Base-by-base conservation (phyloP, 805 yeast genomes). In the Priceomyces carsonii region DNA sequence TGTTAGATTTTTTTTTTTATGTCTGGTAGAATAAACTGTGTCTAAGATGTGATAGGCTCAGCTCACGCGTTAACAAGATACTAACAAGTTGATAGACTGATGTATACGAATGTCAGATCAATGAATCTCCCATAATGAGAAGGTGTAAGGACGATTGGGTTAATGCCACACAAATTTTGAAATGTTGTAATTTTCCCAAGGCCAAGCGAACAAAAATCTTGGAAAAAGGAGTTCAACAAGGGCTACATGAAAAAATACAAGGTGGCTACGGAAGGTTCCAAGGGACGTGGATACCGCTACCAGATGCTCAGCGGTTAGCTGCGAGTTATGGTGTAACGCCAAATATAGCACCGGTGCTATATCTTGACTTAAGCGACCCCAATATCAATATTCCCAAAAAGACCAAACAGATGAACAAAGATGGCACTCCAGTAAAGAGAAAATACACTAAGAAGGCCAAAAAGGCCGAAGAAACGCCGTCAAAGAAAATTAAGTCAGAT, bases 181-280 rank as follows among this genome's bases (percentile, higher is more conserved):
- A 91, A 59, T 90, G 91, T 27, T 96, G 97, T 30, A 82, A 85
- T 55, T 89, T 89, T 58, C 95, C 96, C 42, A 90, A 90, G 61
- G 96, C 97, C 1, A 88, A 85, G 58, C 69, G 98, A 47, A 90
- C 97, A 13, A 82, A 95, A 50, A 88, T 90, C 43, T 72, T 90
- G 48, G 98, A 90, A 57, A 80, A 84, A 51, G 96, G 90, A 44
- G 95, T 91, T n/a, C 96, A 91, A 54, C 76, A 75, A 26, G 95
- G 95, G 4, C 63, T 71, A 13, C 97, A 90, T 57, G 96, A 90
- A 52, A 91, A 91, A 58, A 88, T 90, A 15, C 98, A 90, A 60
- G 98, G 98, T 43, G 98, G 98, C 2, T 90, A 89, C 57, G 98
- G 98, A 35, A 82, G 90, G 54, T 91, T 89, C 60, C 98, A 91